Evolutionary conservation across 1,139 yeast genomes (phyloP).

Genomic region (Meyerozyma elateridarum): DNA sequence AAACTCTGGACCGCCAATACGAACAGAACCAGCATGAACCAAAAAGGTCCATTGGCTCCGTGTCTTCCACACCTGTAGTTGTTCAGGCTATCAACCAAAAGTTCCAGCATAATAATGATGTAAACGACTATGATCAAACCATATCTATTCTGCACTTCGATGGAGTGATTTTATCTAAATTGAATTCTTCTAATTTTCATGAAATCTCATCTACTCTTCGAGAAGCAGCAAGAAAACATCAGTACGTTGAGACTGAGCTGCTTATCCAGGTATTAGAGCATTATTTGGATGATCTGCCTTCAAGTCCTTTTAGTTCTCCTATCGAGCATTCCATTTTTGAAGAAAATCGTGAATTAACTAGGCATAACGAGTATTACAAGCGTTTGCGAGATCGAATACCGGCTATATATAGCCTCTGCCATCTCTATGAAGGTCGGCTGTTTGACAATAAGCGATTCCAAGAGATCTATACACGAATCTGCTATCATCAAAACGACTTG

Average conservation of each 20-base stretch:
- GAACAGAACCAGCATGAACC: neutral
- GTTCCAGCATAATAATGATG: constrained; percentile 3
- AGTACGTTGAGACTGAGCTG: constrained; percentile 9
- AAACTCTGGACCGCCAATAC: constrained; percentile 2
- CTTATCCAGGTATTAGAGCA: constrained; percentile 12
- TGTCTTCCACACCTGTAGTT: constrained; percentile 6
- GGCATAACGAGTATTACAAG: constrained; percentile 12
- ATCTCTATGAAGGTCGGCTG: constrained; percentile 14
- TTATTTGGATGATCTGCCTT: constrained; percentile 9
- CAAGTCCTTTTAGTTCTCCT: constrained; percentile 10
- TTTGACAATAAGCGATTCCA: constrained; percentile 14
- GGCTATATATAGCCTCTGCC: constrained; percentile 17
- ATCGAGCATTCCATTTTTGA: constrained; percentile 17
- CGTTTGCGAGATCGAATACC: constrained; percentile 16
- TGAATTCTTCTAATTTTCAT: neutral
- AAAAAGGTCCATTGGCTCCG: constrained; percentile 3
- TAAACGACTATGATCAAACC: constrained; percentile 1
- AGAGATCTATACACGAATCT: constrained; percentile 27
- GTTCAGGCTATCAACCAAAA: constrained; percentile 8
- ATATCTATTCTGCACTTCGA: neutral
- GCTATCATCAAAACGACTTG: constrained; percentile 30
- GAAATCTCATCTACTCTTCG: neutral
- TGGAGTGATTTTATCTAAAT: neutral
- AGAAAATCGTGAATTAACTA: constrained; percentile 11
- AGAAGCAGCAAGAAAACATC: neutral